A percentile compares a stretch with the other conserved stretches of the same genome.
Evolutionary conservation across 371 early-diverging fungal genomes (phyloP).

Genomic region (Lichtheimia corymbifera): DNA sequence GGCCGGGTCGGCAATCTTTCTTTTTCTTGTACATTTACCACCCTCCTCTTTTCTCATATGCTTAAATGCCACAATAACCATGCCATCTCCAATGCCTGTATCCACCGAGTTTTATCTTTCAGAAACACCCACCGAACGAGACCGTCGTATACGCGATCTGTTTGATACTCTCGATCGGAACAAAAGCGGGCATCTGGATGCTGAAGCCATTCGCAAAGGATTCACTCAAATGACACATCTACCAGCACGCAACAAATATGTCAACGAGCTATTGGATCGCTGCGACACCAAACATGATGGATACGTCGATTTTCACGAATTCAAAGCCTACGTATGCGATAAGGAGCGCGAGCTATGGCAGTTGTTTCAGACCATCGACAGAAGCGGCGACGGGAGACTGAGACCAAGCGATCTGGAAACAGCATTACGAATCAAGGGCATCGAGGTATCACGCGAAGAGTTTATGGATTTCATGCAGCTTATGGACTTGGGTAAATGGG

Average conservation of each 20-base stretch:
- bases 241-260: conserved; percentile 43
- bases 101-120: conserved; percentile 36
- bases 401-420: conserved; percentile 52
- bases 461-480: conserved; percentile 56
- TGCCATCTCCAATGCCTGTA: conserved; percentile 16
- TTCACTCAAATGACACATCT: conserved; percentile 44
- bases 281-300: conserved; percentile 61
- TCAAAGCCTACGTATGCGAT: conserved; percentile 60
- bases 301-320: conserved; percentile 61
- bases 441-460: conserved; percentile 61
- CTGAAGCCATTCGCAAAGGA: conserved; percentile 41
- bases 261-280: conserved; percentile 51
- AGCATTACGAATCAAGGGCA: conserved; percentile 57
- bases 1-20: not conserved
- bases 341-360: conserved; percentile 66
- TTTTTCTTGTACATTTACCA: not conserved
- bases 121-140: conserved; percentile 42
- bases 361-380: conserved; percentile 63
- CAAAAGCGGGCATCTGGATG: conserved; percentile 32
- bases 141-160: conserved; percentile 39
- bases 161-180: conserved; percentile 44
- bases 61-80: conserved; percentile 11
- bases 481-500: conserved; percentile 53
- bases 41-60: not conserved
- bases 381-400: conserved; percentile 57